Percentiles rank a stretch among this genome's conserved stretches.
Conservation (phyloP, 2,329 filamentous ascomycete genomes). For the Thelonectria blattea region DNA sequence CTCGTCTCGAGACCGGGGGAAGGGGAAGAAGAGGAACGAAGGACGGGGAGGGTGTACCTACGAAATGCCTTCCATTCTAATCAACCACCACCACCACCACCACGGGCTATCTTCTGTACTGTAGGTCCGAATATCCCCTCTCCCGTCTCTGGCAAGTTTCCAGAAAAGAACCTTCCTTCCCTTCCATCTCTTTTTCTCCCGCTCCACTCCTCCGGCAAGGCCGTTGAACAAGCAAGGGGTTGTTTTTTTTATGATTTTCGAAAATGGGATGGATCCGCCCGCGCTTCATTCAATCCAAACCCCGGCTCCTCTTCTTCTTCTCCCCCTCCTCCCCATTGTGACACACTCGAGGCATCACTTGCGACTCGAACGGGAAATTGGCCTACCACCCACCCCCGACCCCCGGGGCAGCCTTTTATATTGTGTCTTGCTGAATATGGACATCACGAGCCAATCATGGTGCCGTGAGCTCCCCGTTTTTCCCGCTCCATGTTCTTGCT, state of each 20-base stretch:
- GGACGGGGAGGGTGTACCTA: conserved; percentile 16
- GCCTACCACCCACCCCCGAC: conserved; percentile 20
- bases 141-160: conserved; percentile 8
- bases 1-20: conserved; percentile 28
- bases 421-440: conserved; percentile 28
- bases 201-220: conserved; percentile 28
- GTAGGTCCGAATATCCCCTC: conserved; percentile 16
- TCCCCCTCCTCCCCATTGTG: not conserved
- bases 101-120: not conserved
- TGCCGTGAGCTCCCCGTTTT: conserved; percentile 23
- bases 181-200: conserved; percentile 37
- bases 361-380: conserved; percentile 37
- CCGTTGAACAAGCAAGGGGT: conserved; percentile 30
- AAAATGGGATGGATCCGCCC: conserved; percentile 11
- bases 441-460: conserved; percentile 36
- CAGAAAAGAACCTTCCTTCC: conserved; percentile 13
- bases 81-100: too few relatives aligned
- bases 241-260: not conserved
- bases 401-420: conserved; percentile 15
- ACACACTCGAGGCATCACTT: conserved; percentile 14
- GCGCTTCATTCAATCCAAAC: not conserved
- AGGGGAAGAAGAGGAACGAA: not conserved
- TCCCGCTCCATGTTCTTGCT: not conserved
- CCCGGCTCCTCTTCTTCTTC: conserved; percentile 13
- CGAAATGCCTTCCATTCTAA: not conserved